These are phyloP conservation scores for Boletus tomentosulus DNA, from an alignment of 768 basidiomycete species.

Conservation along the genomic window DNA sequence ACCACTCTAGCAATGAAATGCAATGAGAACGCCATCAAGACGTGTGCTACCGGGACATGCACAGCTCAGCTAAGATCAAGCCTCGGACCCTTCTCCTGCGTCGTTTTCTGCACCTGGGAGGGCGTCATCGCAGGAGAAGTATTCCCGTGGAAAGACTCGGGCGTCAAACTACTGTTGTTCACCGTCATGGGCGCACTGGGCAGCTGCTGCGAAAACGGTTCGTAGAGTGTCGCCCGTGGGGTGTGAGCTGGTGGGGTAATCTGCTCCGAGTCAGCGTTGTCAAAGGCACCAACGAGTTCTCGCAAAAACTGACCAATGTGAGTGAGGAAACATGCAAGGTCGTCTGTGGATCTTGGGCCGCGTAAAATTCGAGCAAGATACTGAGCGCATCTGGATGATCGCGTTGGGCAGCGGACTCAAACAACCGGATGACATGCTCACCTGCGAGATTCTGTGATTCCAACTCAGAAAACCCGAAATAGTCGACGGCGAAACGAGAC, in stretches of 20 bases:
- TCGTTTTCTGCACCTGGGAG: constrained; percentile 15
- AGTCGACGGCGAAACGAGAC: constrained; percentile 61
- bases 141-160: constrained; percentile 59
- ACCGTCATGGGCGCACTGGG: constrained; percentile 22
- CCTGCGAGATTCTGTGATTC: constrained; percentile 62
- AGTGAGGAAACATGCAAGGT: constrained; percentile 51
- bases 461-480: constrained; percentile 57
- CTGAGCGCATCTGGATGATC: constrained; percentile 49
- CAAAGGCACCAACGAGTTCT: background rate
- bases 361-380: constrained; percentile 72
- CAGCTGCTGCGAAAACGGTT: constrained; percentile 35
- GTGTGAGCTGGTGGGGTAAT: constrained; percentile 45
- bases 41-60: background rate
- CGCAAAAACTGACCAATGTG: constrained; percentile 41
- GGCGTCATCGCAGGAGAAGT: constrained; percentile 42
- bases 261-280: constrained; percentile 30
- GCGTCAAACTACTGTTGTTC: constrained; percentile 43
- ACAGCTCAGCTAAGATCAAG: constrained; percentile 29
- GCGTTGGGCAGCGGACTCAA: constrained; percentile 3
- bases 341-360: constrained; percentile 50
- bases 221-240: constrained; percentile 38
- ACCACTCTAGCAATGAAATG: background rate
- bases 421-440: constrained; percentile 25
- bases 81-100: constrained; percentile 15
- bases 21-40: background rate